Evolutionary conservation across 75 land plant genomes (phyloP).

Genomic region (Ceratopteris richardii): DNA sequence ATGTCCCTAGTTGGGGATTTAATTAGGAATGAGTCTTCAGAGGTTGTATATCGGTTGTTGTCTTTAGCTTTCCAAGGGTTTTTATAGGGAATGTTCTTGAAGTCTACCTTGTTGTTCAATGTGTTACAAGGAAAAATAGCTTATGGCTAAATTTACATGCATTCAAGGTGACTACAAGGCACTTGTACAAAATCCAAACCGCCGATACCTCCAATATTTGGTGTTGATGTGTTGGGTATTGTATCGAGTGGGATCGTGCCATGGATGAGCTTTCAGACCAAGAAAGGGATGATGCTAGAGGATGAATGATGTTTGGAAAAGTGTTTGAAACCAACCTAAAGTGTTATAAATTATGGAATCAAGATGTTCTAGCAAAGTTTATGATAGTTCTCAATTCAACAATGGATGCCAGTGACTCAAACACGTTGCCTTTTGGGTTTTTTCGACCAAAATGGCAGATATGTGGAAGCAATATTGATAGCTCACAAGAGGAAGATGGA

Average conservation of each 20-base stretch:
- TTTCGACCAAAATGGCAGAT: slow-evolving; percentile 46
- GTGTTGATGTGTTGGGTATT: slow-evolving; percentile 85
- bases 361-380: slow-evolving; percentile 73
- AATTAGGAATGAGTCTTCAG: slow-evolving; percentile 56
- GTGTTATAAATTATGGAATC: slow-evolving; percentile 74
- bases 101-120: slow-evolving; percentile 90
- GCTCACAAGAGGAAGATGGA: slow-evolving; percentile 77
- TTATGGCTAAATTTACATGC: slow-evolving; percentile 84
- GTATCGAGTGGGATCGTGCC: slow-evolving; percentile 87
- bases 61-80: slow-evolving; percentile 61
- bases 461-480: slow-evolving; percentile 61
- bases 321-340: slow-evolving; percentile 36
- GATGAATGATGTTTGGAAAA: too few relatives aligned
- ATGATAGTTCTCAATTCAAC: slow-evolving; percentile 77
- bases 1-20: slow-evolving; percentile 79
- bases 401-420: slow-evolving; percentile 62
- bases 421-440: slow-evolving; percentile 74
- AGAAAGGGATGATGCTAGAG: slow-evolving; percentile 58
- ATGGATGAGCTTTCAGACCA: slow-evolving; percentile 84
- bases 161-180: too few relatives aligned
- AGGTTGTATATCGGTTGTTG: slow-evolving; percentile 66
- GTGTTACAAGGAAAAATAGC: slow-evolving; percentile 71
- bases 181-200: slow-evolving; percentile 83
- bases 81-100: slow-evolving; percentile 74
- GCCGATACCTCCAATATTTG: slow-evolving; percentile 90